Percentiles rank a stretch among this genome's conserved stretches.
Conservation (phyloP, 371 early-diverging fungal genomes). For the Mucor irregularis region DNA sequence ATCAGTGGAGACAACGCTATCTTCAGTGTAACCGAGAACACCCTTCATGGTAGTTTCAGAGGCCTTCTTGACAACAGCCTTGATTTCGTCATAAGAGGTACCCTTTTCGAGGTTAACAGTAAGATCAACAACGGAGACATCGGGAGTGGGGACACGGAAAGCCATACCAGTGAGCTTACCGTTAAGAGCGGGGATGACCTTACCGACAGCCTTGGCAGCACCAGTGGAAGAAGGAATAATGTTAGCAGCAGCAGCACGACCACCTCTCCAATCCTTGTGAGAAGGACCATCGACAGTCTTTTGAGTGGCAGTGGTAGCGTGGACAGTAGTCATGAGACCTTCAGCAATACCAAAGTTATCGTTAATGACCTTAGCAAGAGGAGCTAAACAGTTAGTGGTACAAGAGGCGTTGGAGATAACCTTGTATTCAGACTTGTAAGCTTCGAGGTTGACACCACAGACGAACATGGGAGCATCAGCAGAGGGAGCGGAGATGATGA, state of each 20-base stretch:
- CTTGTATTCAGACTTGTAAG: slow-evolving; percentile 82
- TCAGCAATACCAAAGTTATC: no score
- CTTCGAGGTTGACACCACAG: slow-evolving; percentile 93
- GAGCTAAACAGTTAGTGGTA: no score
- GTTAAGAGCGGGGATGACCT: slow-evolving; percentile 96
- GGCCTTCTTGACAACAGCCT: no score
- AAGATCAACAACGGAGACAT: slow-evolving; percentile 99
- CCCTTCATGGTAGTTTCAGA: slow-evolving; percentile 86
- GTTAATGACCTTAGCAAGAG: no score
- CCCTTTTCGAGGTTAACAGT: slow-evolving; percentile 91
- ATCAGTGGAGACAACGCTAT: slow-evolving; percentile 97
- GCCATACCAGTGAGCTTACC: slow-evolving; percentile 99
- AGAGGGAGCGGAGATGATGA: no score
- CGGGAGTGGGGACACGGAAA: slow-evolving; percentile 96
- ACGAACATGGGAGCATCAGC: slow-evolving; percentile 91
- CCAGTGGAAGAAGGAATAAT: slow-evolving; percentile 99
- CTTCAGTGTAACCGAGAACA: slow-evolving; percentile 95
- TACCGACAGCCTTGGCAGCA: no score
- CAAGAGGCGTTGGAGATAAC: no score
- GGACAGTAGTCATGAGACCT: no score
- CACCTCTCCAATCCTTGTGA: slow-evolving; percentile 95
- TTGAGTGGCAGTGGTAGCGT: no score
- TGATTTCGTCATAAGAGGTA: no score
- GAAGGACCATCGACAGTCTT: slow-evolving; percentile 99
- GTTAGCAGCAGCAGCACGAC: slow-evolving; percentile 95